phyloP scores from a whole-genome alignment of 805 yeast species.

The Teunomyces pallodes region DNA sequence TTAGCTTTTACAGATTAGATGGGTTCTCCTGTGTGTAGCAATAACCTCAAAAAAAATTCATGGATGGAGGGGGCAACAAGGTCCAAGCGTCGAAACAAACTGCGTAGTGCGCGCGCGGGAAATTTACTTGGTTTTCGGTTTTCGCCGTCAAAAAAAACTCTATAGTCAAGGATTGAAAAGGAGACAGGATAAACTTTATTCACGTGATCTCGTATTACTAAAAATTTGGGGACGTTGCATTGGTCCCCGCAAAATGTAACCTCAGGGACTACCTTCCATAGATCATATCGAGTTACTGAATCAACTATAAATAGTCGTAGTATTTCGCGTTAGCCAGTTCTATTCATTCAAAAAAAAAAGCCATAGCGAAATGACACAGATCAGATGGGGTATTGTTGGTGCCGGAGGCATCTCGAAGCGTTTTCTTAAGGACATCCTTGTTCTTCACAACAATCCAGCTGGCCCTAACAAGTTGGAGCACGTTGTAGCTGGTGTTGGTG shows the following conservation, averaged over 20 bases:
- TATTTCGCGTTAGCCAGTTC: neutral
- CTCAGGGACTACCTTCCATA: conserved; percentile 1
- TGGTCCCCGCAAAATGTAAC: neutral
- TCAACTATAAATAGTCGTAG: neutral
- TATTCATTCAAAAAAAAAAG: neutral
- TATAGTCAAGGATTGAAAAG: no score
- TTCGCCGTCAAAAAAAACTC: no score
- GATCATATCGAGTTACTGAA: neutral
- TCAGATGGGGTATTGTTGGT: conserved; percentile 48
- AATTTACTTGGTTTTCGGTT: no score
- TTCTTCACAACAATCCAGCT: conserved; percentile 19
- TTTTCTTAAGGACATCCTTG: conserved; percentile 38
- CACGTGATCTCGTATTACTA: neutral
- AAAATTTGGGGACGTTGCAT: neutral
- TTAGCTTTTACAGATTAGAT: no score
- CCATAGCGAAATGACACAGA: conserved; percentile 12
- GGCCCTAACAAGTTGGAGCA: conserved; percentile 26
- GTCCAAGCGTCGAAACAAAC: no score
- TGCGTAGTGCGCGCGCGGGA: no score
- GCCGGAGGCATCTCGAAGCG: conserved; percentile 49
- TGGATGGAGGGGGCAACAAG: neutral
- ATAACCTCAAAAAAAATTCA: no score
- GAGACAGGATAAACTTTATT: neutral
- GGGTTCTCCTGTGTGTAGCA: no score
- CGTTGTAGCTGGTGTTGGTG: conserved; percentile 38